Evolutionary conservation across 805 yeast species (phyloP).

Genomic region (Teunomyces tritomae): DNA sequence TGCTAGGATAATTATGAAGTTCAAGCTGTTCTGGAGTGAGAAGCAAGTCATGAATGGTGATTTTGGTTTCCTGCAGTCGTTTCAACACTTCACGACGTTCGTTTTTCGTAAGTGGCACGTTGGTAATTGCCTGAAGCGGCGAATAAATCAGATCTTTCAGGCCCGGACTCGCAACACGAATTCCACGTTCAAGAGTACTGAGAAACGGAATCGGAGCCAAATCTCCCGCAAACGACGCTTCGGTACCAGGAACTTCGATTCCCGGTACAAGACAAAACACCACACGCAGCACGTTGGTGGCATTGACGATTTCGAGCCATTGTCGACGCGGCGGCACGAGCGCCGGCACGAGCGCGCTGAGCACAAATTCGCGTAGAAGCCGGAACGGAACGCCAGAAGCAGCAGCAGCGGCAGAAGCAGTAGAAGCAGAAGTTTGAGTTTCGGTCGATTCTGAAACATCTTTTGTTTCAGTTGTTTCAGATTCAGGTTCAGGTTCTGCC

Average conservation of each 20-base stretch:
- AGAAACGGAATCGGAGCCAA: conserved; percentile 13
- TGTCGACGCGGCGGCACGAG: conserved; percentile 21
- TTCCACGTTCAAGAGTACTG: conserved; percentile 32
- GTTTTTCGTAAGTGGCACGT: conserved; percentile 53
- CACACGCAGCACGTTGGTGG: conserved; percentile 48
- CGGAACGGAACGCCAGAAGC: conserved; percentile 13
- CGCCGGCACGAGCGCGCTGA: conserved; percentile 12
- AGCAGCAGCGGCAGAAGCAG: too few relatives aligned
- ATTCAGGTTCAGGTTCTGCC: not conserved
- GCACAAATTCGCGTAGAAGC: conserved; percentile 16
- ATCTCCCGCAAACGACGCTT: conserved; percentile 29
- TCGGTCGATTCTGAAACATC: too few relatives aligned
- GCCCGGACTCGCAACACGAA: conserved; percentile 65
- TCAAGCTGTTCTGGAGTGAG: conserved; percentile 49
- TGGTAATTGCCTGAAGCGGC: conserved; percentile 52
- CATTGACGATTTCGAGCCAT: conserved; percentile 51
- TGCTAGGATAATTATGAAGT: conserved; percentile 57
- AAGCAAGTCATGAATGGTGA: conserved; percentile 51
- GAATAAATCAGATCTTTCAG: conserved; percentile 54
- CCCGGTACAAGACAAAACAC: conserved; percentile 68
- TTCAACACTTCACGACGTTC: conserved; percentile 47
- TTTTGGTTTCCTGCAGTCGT: conserved; percentile 32
- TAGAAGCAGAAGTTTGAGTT: too few relatives aligned
- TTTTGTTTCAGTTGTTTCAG: too few relatives aligned
- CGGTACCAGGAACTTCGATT: conserved; percentile 19